These are phyloP conservation scores for Arthrobotrys megalospora DNA, from an alignment of 2,329 filamentous ascomycete species.

Conservation along the genomic window DNA sequence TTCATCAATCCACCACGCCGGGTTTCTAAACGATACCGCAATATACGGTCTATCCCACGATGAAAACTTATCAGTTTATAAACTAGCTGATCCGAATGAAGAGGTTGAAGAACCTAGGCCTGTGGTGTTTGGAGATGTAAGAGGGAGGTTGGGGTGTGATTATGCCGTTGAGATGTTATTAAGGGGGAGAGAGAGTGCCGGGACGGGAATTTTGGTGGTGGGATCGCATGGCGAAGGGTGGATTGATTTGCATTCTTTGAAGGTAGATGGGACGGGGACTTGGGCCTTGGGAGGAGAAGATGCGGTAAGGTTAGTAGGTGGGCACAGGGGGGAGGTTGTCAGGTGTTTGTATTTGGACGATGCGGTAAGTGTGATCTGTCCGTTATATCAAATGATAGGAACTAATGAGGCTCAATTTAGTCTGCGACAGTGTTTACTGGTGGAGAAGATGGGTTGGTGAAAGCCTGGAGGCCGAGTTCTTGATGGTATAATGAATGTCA, in stretches of 20 bases:
- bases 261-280: constrained; percentile 67
- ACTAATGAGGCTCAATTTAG: constrained; percentile 46
- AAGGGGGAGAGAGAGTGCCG: constrained; percentile 74
- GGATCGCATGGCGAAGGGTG: constrained; percentile 70
- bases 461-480: constrained; percentile 65
- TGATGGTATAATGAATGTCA: constrained; percentile 7
- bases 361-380: constrained; percentile 49
- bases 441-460: constrained; percentile 68
- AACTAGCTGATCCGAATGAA: constrained; percentile 76
- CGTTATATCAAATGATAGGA: constrained; percentile 62
- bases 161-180: constrained; percentile 79
- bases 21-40: constrained; percentile 76
- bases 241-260: constrained; percentile 76
- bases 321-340: constrained; percentile 77
- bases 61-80: constrained; percentile 82
- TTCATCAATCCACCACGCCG: constrained; percentile 81
- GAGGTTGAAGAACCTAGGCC: constrained; percentile 72
- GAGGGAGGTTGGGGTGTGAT: constrained; percentile 77
- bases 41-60: constrained; percentile 83
- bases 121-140: constrained; percentile 78
- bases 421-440: constrained; percentile 66
- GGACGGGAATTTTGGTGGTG: constrained; percentile 60
- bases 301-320: constrained; percentile 75
- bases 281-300: constrained; percentile 74
- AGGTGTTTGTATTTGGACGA: constrained; percentile 67